Conservation (phyloP, 306 rosid species). For the Quercus rubra region DNA sequence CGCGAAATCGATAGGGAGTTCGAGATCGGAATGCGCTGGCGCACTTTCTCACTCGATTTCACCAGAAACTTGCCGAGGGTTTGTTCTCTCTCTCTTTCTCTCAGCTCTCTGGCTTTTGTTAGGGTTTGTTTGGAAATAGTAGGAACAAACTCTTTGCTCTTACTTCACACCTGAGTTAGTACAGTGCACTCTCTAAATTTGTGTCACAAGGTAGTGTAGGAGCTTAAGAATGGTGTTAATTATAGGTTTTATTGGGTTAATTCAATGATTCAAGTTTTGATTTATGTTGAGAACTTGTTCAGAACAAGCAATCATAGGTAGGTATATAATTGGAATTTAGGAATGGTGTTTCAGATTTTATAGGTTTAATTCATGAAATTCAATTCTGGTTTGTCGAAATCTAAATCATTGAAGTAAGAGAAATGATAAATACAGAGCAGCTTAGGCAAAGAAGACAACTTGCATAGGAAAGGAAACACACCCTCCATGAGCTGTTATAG, state of each 20-base stretch:
- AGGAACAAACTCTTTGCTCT: too few relatives aligned
- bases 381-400: too few relatives aligned
- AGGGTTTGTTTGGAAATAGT: constrained; percentile 8
- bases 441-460: too few relatives aligned
- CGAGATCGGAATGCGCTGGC: constrained; percentile 70
- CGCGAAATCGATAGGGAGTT: constrained; percentile 84
- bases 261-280: neutral
- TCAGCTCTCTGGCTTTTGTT: neutral
- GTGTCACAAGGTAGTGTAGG: neutral
- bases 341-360: neutral
- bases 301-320: neutral
- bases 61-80: constrained; percentile 80
- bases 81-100: neutral
- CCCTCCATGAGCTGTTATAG: too few relatives aligned
- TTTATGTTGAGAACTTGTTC: too few relatives aligned
- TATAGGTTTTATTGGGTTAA: neutral
- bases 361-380: neutral
- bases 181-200: too few relatives aligned
- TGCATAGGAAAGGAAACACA: too few relatives aligned
- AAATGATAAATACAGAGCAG: too few relatives aligned
- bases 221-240: neutral
- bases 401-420: too few relatives aligned
- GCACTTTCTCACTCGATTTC: constrained; percentile 67
- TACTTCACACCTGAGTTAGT: too few relatives aligned
- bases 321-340: neutral